These are phyloP conservation scores for Petunia hybrid DNA, from an alignment of 305 asterid species.

Conservation along the genomic window DNA sequence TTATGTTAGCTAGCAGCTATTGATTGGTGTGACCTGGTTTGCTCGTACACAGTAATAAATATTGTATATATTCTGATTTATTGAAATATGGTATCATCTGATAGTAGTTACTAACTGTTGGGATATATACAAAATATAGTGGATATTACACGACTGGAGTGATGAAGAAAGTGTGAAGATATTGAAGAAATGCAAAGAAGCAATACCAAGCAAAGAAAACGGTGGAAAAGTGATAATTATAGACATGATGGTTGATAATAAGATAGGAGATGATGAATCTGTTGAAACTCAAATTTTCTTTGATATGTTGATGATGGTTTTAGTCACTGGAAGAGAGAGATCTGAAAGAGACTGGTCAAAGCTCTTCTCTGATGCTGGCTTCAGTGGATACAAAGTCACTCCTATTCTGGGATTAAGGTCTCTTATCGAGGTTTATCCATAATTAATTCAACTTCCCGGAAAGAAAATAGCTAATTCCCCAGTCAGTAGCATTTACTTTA, in stretches of 20 bases:
- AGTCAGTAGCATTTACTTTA: background rate
- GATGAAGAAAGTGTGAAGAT: constrained; percentile 48
- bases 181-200: constrained; percentile 58
- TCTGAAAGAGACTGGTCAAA: constrained; percentile 48
- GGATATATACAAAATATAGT: constrained; percentile 33
- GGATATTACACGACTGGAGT: constrained; percentile 60
- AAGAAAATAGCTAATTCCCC: background rate
- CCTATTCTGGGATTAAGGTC: constrained; percentile 37
- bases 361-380: constrained; percentile 40
- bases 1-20: no score
- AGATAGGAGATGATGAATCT: constrained; percentile 29
- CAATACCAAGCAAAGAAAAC: constrained; percentile 40
- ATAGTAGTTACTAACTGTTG: background rate
- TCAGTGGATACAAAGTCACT: constrained; percentile 34
- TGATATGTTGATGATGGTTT: constrained; percentile 54
- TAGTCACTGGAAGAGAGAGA: constrained; percentile 51
- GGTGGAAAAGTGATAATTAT: constrained; percentile 51
- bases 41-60: no score
- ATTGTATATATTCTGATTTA: background rate
- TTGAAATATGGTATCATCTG: no score
- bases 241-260: constrained; percentile 41
- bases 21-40: no score
- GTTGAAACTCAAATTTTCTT: constrained; percentile 43
- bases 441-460: background rate
- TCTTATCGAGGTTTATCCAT: constrained; percentile 39